phyloP scores from a whole-genome alignment of 108 stramenopile species.

The Skeletonema potamos region DNA sequence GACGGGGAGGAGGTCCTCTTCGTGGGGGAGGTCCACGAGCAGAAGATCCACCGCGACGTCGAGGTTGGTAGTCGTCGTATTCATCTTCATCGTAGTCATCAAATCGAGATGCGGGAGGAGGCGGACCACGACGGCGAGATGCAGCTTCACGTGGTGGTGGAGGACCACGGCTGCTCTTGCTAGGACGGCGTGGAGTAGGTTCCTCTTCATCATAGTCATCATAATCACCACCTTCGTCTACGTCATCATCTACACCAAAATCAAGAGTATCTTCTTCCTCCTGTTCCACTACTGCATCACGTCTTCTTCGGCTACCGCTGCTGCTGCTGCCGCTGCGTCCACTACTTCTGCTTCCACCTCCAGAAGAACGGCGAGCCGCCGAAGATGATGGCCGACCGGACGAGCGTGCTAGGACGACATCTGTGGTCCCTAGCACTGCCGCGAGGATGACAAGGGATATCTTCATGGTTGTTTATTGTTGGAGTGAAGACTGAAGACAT shows the following conservation, averaged over 20 bases:
- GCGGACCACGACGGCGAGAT: constrained; percentile 19
- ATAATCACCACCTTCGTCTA: constrained; percentile 48
- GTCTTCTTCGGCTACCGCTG: constrained; percentile 32
- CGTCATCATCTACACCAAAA: constrained; percentile 58
- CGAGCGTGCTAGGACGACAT: constrained; percentile 23
- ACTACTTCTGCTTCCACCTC: constrained; percentile 1
- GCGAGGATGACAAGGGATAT: constrained; percentile 6
- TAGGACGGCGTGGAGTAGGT: neutral
- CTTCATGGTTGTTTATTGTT: constrained; percentile 2
- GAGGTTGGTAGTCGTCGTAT: constrained; percentile 5
- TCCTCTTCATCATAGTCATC: constrained; percentile 14
- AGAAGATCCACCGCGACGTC: constrained; percentile 18
- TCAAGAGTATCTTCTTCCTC: constrained; percentile 44
- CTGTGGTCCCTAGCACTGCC: constrained; percentile 1
- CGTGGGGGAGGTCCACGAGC: constrained; percentile 5
- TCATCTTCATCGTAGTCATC: constrained; percentile 19
- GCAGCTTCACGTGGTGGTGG: neutral
- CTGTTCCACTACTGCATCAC: constrained; percentile 37
- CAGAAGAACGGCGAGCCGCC: constrained; percentile 16
- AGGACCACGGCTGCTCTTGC: neutral
- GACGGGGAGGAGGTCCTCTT: constrained; percentile 6
- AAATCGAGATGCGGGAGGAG: constrained; percentile 2
- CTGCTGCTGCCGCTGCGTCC: constrained; percentile 6
- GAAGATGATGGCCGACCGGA: constrained; percentile 21
- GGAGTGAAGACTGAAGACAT: no score